Evolutionary conservation across 73 alveolate genomes (phyloP).

Genomic region (Diophrys sp.): DNA sequence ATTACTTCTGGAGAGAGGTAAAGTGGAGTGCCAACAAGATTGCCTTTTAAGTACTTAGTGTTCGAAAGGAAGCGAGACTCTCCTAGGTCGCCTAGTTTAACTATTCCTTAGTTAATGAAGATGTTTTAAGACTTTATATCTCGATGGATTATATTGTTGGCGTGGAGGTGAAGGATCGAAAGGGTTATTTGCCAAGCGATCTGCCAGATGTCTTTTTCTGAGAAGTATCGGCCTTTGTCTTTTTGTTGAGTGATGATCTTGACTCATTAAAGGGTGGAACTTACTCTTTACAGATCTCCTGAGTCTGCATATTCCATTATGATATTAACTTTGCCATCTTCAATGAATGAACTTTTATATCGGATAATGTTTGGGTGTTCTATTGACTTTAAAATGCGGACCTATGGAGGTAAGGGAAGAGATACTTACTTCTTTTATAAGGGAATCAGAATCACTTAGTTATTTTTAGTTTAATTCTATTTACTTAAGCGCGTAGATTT

Average conservation of each 20-base stretch:
- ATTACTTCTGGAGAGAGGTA: conserved; percentile 58
- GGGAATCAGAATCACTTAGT: not conserved
- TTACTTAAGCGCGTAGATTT: conserved; percentile 20
- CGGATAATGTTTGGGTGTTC: conserved; percentile 31
- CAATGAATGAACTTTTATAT: conserved; percentile 79
- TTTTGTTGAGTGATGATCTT: conserved; percentile 29
- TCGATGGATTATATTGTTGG: conserved; percentile 57
- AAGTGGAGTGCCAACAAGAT: conserved; percentile 53
- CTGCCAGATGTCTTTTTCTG: conserved; percentile 53
- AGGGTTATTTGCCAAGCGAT: conserved; percentile 50
- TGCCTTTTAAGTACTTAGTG: conserved; percentile 30
- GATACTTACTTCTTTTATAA: conserved; percentile 4
- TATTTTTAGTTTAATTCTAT: conserved; percentile 1
- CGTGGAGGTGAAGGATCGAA: conserved; percentile 44
- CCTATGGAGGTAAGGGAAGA: not conserved
- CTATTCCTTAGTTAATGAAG: conserved; percentile 7
- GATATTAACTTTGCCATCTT: conserved; percentile 80
- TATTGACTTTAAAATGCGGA: not conserved
- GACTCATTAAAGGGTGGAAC: not conserved
- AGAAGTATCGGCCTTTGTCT: conserved; percentile 37
- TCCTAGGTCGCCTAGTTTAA: conserved; percentile 60
- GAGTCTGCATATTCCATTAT: conserved; percentile 71
- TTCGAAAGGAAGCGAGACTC: conserved; percentile 22
- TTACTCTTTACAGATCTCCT: conserved; percentile 54
- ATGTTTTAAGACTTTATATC: conserved; percentile 51